Conservation (phyloP, 139 green algal species). For the Tetradesmus obliquus region DNA sequence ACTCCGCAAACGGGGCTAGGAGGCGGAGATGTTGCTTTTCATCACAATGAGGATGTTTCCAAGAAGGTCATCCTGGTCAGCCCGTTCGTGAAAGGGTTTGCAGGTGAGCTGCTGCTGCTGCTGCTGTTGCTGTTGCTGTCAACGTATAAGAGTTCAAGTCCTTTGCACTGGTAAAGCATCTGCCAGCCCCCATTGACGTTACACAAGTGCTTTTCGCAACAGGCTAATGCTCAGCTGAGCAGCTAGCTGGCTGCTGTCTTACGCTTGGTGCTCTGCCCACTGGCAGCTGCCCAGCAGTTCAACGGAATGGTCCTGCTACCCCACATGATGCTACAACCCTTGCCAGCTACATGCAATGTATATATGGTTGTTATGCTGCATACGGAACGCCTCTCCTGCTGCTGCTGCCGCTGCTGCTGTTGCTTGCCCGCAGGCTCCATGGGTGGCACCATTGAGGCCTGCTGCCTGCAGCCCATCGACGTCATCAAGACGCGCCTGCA, state of each 20-base stretch:
- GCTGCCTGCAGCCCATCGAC: slow-evolving; percentile 93
- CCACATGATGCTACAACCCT: not conserved
- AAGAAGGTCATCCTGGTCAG: slow-evolving; percentile 41
- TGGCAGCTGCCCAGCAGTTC: no score
- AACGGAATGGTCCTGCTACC: no score
- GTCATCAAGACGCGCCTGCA: slow-evolving; percentile 96
- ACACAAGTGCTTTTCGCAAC: not conserved
- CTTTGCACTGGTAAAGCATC: not conserved
- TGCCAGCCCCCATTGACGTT: not conserved
- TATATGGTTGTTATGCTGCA: not conserved
- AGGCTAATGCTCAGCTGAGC: no score
- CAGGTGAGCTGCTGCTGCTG: slow-evolving; percentile 32
- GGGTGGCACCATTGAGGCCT: slow-evolving; percentile 92
- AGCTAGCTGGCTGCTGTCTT: no score
- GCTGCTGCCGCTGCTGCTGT: not conserved
- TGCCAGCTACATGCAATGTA: not conserved
- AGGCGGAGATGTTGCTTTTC: slow-evolving; percentile 19
- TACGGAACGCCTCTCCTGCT: not conserved
- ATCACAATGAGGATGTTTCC: slow-evolving; percentile 29
- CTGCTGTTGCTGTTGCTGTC: not conserved
- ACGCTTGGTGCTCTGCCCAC: no score
- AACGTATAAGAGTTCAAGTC: no score
- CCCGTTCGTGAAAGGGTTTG: slow-evolving; percentile 65
- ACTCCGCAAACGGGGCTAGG: not conserved
- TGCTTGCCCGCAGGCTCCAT: slow-evolving; percentile 75